Evolutionary conservation across 2,329 filamentous ascomycete species (phyloP).

Genomic region (Stenocarpella maydis): DNA sequence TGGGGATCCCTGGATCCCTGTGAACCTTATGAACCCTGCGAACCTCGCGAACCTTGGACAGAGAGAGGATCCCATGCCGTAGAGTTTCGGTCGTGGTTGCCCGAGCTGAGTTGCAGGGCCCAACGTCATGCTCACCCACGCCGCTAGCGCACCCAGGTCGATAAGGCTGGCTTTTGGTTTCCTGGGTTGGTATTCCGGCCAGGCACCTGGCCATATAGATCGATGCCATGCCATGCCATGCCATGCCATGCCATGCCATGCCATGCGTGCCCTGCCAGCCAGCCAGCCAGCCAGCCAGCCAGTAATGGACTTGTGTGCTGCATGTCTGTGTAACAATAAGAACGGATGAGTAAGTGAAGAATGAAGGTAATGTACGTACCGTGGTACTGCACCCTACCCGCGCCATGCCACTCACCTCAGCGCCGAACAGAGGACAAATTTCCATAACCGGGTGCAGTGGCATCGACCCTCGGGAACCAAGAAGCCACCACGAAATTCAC

Average conservation of each 20-base stretch:
- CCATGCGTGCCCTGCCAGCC: background rate
- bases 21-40: conserved; percentile 6
- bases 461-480: background rate
- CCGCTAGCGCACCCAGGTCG: background rate
- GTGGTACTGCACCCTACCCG: background rate
- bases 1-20: background rate
- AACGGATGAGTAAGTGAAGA: no score
- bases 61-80: background rate
- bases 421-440: background rate
- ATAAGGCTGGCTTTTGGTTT: conserved; percentile 27
- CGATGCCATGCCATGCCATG: conserved; percentile 8
- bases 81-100: conserved; percentile 14
- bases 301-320: background rate
- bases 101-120: conserved; percentile 22
- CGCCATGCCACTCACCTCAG: background rate
- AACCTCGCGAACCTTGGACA: background rate
- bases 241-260: background rate
- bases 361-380: conserved; percentile 4
- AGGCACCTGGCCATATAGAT: conserved; percentile 7
- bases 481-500: background rate
- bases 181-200: conserved; percentile 12
- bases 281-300: no score
- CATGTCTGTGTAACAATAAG: background rate
- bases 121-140: conserved; percentile 14
- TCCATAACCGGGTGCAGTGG: background rate